These are phyloP conservation scores for Vanilla planifolia DNA, from an alignment of 106 monocot genomes.

Conservation along the genomic window DNA sequence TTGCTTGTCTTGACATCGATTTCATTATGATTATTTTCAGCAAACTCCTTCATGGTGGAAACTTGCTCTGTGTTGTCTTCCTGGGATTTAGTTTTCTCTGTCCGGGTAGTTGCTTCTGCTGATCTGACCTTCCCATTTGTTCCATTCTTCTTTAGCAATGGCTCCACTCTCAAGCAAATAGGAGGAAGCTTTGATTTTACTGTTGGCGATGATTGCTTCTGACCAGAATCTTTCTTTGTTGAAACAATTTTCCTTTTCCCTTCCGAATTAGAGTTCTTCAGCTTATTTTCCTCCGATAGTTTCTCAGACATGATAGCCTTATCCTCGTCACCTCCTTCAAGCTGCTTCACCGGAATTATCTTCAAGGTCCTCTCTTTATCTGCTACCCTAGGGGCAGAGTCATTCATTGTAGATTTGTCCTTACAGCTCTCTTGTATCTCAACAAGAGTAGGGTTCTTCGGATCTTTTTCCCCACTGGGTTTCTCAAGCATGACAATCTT, in stretches of 20 bases:
- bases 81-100: slow-evolving; percentile 4
- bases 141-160: slow-evolving; percentile 40
- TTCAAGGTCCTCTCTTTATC: slow-evolving; percentile 17
- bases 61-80: neutral
- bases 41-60: slow-evolving; percentile 4
- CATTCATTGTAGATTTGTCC: no score
- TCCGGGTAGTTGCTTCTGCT: slow-evolving; percentile 15
- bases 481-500: slow-evolving; percentile 5
- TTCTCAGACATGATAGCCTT: slow-evolving; percentile 6
- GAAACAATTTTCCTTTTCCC: neutral
- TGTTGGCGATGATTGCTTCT: slow-evolving; percentile 6
- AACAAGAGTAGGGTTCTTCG: slow-evolving; percentile 5
- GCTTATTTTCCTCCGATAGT: slow-evolving; percentile 3
- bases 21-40: neutral
- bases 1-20: slow-evolving; percentile 2
- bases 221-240: neutral
- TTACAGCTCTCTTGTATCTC: no score
- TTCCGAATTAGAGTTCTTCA: slow-evolving; percentile 1
- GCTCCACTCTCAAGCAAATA: slow-evolving; percentile 68
- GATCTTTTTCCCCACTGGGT: slow-evolving; percentile 4
- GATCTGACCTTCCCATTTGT: slow-evolving; percentile 35
- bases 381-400: no score
- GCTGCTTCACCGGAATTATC: slow-evolving; percentile 23
- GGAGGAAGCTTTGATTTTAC: slow-evolving; percentile 48
- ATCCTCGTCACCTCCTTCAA: slow-evolving; percentile 5